These are phyloP conservation scores for Purpureocillium takamizusanense DNA, from an alignment of 2,329 filamentous ascomycete genomes.

Conservation along the genomic window DNA sequence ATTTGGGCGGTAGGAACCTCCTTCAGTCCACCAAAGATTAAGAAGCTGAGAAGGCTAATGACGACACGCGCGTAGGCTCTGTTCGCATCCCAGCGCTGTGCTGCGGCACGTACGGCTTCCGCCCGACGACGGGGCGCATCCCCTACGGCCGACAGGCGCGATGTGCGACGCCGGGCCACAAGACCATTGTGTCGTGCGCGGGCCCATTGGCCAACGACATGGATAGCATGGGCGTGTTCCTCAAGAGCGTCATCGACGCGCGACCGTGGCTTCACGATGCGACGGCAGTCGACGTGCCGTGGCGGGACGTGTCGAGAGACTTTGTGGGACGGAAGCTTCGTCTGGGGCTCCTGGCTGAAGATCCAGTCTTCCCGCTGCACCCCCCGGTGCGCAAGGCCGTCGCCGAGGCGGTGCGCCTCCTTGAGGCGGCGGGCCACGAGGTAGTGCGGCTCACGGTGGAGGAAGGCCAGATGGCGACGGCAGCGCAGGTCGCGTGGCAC, in stretches of 20 bases:
- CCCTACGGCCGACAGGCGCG: constrained; percentile 21
- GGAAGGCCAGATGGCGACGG: constrained; percentile 1
- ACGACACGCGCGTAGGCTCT: constrained; percentile 29
- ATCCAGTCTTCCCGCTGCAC: constrained; percentile 37
- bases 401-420: constrained; percentile 23
- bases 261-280: constrained; percentile 36
- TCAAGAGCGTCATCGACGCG: constrained; percentile 28
- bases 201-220: constrained; percentile 33
- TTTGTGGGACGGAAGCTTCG: constrained; percentile 19
- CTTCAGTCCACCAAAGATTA: too few species aligned
- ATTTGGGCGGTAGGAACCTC: constrained; percentile 30
- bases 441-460: constrained; percentile 25
- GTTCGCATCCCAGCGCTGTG: constrained; percentile 43
- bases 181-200: constrained; percentile 24
- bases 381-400: constrained; percentile 39
- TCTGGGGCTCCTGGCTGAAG: constrained; percentile 39
- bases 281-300: constrained; percentile 31
- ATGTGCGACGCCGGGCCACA: too few species aligned
- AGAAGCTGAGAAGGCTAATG: not conserved
- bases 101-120: constrained; percentile 46
- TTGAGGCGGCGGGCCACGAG: constrained; percentile 34
- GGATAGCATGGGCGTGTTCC: constrained; percentile 10
- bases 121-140: constrained; percentile 47
- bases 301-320: constrained; percentile 23
- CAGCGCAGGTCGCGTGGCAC: constrained; percentile 7